A percentile compares a stretch with the other conserved stretches of the same genome.
Evolutionary conservation across 768 basidiomycete genomes (phyloP).

Genomic region (Trametes cingulata): DNA sequence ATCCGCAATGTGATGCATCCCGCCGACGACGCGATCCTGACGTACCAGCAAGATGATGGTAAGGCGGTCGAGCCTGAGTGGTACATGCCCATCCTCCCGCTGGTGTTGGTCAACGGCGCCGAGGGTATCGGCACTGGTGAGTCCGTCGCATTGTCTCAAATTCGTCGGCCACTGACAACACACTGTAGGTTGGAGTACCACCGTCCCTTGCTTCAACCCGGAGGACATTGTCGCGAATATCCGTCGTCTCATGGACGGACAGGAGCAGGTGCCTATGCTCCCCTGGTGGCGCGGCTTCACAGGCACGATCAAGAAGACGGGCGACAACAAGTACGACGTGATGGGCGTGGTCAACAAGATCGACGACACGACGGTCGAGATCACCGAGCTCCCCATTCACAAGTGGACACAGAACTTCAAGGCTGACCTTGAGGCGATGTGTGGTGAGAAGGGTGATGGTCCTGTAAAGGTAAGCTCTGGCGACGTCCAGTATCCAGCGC

Average conservation of each 20-base stretch:
- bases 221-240: slow-evolving; percentile 87
- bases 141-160: slow-evolving; percentile 23
- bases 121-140: slow-evolving; percentile 97
- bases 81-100: slow-evolving; percentile 88
- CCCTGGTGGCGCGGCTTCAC: slow-evolving; percentile 99
- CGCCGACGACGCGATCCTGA: slow-evolving; percentile 84
- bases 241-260: slow-evolving; percentile 79
- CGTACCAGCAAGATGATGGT: slow-evolving; percentile 80
- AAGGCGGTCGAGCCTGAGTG: slow-evolving; percentile 88
- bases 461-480: slow-evolving; percentile 66
- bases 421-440: slow-evolving; percentile 86
- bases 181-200: slow-evolving; percentile 87
- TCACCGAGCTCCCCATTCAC: slow-evolving; percentile 93
- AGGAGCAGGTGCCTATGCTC: slow-evolving; percentile 81
- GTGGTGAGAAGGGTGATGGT: slow-evolving; percentile 81
- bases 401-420: slow-evolving; percentile 95
- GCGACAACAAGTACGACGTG: slow-evolving; percentile 86
- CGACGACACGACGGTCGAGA: slow-evolving; percentile 88
- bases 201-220: slow-evolving; percentile 90
- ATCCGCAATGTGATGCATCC: slow-evolving; percentile 79
- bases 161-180: not conserved
- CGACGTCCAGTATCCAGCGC: not conserved
- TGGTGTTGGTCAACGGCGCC: slow-evolving; percentile 89
- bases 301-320: slow-evolving; percentile 78
- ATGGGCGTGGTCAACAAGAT: slow-evolving; percentile 72